These are phyloP conservation scores for Fraxinus albicans DNA, from an alignment of 305 asterid species.

Conservation along the genomic window DNA sequence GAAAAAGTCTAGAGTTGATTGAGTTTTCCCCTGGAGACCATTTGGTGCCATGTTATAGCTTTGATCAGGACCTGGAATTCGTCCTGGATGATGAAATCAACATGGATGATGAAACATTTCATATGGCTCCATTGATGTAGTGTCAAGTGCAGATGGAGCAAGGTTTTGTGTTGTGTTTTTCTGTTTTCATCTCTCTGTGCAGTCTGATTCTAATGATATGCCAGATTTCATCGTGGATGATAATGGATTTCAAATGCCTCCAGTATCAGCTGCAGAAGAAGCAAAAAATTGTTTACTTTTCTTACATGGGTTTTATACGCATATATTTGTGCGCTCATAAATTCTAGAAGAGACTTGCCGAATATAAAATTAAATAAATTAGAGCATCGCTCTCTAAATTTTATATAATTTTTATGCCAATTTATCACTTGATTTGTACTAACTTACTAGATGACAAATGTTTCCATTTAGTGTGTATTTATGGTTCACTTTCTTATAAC, in stretches of 20 bases:
- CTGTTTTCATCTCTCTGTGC: not conserved
- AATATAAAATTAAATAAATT: no score
- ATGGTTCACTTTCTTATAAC: not conserved
- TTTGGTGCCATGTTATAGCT: slow-evolving; percentile 30
- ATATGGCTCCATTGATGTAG: slow-evolving; percentile 35
- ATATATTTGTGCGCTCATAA: not conserved
- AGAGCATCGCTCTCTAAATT: not conserved
- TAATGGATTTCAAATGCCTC: not conserved
- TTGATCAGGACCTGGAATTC: slow-evolving; percentile 45
- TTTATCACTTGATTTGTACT: not conserved
- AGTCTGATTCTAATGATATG: not conserved
- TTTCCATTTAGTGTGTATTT: not conserved
- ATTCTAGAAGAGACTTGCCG: not conserved
- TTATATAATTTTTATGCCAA: not conserved
- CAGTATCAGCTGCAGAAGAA: not conserved
- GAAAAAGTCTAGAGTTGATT: slow-evolving; percentile 10
- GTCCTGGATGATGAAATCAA: slow-evolving; percentile 35
- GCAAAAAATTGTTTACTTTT: not conserved
- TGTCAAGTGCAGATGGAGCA: slow-evolving; percentile 49
- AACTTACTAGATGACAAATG: not conserved
- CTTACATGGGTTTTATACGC: not conserved
- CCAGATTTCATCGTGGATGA: not conserved
- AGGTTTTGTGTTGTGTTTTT: not conserved
- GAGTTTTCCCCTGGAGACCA: slow-evolving; percentile 26
- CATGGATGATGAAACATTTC: slow-evolving; percentile 38